phyloP scores from a whole-genome alignment of 2,329 filamentous ascomycete genomes.

The Paramyrothecium sp. region DNA sequence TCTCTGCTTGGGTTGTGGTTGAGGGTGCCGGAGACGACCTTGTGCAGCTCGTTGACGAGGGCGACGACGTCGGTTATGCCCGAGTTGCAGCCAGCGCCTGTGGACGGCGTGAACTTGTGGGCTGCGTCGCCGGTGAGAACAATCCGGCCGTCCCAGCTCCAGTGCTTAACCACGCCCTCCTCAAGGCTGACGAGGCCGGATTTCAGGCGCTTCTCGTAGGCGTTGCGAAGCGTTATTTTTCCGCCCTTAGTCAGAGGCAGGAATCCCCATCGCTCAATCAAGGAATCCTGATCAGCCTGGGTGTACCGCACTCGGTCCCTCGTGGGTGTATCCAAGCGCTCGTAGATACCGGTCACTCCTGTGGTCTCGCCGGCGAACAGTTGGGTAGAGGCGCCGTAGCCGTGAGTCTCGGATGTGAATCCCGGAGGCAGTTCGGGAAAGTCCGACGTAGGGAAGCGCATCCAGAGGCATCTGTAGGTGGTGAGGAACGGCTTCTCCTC shows the following conservation, averaged over 20 bases:
- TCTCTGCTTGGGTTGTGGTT: neutral
- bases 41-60: constrained; percentile 23
- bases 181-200: constrained; percentile 31
- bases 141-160: constrained; percentile 30
- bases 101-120: constrained; percentile 36
- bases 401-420: constrained; percentile 27
- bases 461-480: constrained; percentile 31
- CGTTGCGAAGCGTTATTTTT: constrained; percentile 25
- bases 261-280: constrained; percentile 16
- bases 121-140: constrained; percentile 34
- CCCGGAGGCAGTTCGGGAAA: constrained; percentile 14
- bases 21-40: neutral
- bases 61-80: constrained; percentile 30
- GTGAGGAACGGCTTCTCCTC: constrained; percentile 26
- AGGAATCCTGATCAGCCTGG: constrained; percentile 8
- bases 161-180: constrained; percentile 33
- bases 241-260: constrained; percentile 12
- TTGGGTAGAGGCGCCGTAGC: constrained; percentile 11
- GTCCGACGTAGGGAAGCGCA: constrained; percentile 22
- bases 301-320: constrained; percentile 11
- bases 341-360: constrained; percentile 13
- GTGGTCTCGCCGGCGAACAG: constrained; percentile 14
- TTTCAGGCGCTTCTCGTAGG: constrained; percentile 19
- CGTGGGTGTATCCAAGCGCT: constrained; percentile 14
- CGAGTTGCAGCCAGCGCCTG: constrained; percentile 31